Base-by-base conservation (phyloP, 768 basidiomycete species). In the Russula olivacea region DNA sequence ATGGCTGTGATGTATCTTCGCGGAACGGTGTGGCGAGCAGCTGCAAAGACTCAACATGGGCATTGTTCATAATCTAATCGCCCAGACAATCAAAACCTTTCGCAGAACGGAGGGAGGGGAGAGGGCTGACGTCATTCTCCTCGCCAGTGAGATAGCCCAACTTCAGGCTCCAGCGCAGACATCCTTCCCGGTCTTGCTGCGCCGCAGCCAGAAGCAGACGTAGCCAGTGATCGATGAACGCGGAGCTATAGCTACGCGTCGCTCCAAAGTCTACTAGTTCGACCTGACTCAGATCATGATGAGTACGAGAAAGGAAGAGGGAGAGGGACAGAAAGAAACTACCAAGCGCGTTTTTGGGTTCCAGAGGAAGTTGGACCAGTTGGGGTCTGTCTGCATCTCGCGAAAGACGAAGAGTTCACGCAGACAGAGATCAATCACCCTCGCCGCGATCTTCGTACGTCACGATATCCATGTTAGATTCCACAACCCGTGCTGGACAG, bases 281-380 rank as follows among this genome's bases (percentile, higher is more conserved):
- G 41, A 95, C 77, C 86, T 91, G 30, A 11, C 21, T 21, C 34
- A 8, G 4, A 4, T 47, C 15, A 64, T n/a, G 7, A 63, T 21
- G 9, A 45, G 38, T 5, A 25, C 21, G 7, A 60, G 55, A 45
- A 23, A 14, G 28, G 47, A 43, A 14, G 28, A 21, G 45, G 34
- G 23, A n/a, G 14, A 54, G 32, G 6, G 6, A 19, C n/a, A 45
- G 34, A 17, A 17, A 12, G n/a, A 15, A 21, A 6, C 3, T 21
- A 87, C 89, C 79, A 86, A 83, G 48, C 81, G 79, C 1, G 84
- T 85, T 3, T 76, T 63, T 0, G 78, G 69, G 72, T 94, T 89
- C 86, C 91, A 98, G 25, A 99, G 77, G 76, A 99, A 98, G 73
- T 98, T 98, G 10, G 92, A 90, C 91, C 92, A 98, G 69, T 99